phyloP scores from a whole-genome alignment of 2,329 filamentous ascomycete species.

The Tricladium varicosporioides region DNA sequence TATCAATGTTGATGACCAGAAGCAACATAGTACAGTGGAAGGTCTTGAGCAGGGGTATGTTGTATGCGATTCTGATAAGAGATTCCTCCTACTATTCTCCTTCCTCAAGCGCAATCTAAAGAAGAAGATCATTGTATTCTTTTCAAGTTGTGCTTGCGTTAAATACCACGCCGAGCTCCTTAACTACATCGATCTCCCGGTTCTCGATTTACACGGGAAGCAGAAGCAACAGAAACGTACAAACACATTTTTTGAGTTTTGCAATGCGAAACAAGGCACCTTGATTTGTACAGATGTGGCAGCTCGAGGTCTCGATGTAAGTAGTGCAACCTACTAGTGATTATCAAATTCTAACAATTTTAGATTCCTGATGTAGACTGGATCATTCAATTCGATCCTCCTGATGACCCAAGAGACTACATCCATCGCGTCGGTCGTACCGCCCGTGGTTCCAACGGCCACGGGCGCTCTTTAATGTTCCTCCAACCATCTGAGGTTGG shows the following conservation, averaged over 20 bases:
- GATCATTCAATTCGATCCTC: conserved; percentile 94
- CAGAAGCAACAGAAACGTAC: conserved; percentile 99
- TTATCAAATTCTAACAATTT: conserved; percentile 18
- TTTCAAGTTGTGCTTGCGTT: conserved; percentile 87
- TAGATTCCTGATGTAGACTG: conserved; percentile 91
- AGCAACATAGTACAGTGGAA: conserved; percentile 88
- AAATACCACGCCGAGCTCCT: conserved; percentile 95
- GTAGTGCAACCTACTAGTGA: conserved; percentile 25
- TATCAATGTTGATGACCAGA: conserved; percentile 91
- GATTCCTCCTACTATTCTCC: conserved; percentile 90
- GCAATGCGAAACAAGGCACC: conserved; percentile 78
- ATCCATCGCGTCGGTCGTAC: conserved; percentile 96
- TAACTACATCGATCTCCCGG: conserved; percentile 94
- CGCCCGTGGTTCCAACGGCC: conserved; percentile 77
- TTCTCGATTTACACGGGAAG: conserved; percentile 86
- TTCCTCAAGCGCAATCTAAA: conserved; percentile 91
- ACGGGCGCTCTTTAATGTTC: conserved; percentile 89
- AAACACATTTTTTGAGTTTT: conserved; percentile 97
- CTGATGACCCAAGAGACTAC: conserved; percentile 86
- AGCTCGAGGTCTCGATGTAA: conserved; percentile 83
- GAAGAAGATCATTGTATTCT: conserved; percentile 93
- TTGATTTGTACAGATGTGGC: conserved; percentile 97
- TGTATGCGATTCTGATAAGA: conserved; percentile 87
- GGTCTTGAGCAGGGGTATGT: conserved; percentile 96
- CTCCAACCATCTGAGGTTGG: conserved; percentile 88